Evolutionary conservation across 1,284 basidiomycete species (phyloP), one percentile per base, ranked within the genome.

Genomic region (Naganishia albida): DNA sequence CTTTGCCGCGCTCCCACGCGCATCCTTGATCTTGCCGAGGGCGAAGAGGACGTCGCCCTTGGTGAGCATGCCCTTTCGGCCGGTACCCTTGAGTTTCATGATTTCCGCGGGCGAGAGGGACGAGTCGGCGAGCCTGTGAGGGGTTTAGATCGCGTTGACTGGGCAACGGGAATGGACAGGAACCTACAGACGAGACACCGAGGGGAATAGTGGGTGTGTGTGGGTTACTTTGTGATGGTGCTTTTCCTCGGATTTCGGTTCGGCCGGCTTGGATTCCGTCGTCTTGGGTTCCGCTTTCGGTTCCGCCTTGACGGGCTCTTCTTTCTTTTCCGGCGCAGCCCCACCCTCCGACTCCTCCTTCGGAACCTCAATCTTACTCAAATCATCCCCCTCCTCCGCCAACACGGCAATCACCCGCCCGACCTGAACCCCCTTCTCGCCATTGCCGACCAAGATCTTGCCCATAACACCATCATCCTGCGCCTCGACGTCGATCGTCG

Each of bases 401-500:
- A 95, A 84, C 62, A 99, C 83, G 18, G 93, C 95, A 72, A 98
- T 96, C 30, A 88, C 77, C 77, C 88, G 88, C 62, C 93, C 93
- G 44, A 99, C 91, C 2, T 87, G 84, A 63, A 99, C 85, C 71
- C 49, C 52, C 26, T 44, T 53, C 39, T 63, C 60, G 1, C 49
- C 49, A 7, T 49, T 40, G 71, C 74, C 48, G 70, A 93, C 91
- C 69, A 98, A 68, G 70, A 97, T 96, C 82, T 93, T 97, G 50
- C 90, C 94, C 75, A 99, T 79, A 16, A 97, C 80, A 70, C 95
- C 95, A 72, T 98, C 94, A 48, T 98, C 94, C 78, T 93, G 93
- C 6, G 95, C 93, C 80, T 99, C 95, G n/a, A 99, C 94, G 74
- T 99, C 95, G 74, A 99, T 97, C 1, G 93, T 96, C 15, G 95